Conservation (phyloP, 2,329 filamentous ascomycete genomes). For the Pseudogymnoascus sp. region DNA sequence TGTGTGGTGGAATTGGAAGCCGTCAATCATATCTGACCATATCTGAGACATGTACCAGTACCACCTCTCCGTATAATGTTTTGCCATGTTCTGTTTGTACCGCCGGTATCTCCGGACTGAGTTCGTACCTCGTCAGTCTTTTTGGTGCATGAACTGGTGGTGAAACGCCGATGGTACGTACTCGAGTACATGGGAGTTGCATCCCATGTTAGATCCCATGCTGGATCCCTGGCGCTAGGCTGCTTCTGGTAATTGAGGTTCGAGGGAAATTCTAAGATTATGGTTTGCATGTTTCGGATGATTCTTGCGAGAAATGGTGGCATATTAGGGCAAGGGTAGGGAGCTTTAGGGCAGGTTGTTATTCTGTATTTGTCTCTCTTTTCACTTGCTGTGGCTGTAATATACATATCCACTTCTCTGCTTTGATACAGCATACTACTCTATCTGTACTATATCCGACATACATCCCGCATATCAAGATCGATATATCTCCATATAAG, state of each 20-base stretch:
- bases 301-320: not conserved
- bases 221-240: not conserved
- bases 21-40: not conserved
- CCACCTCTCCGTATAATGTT: not conserved
- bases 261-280: not conserved
- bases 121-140: not conserved
- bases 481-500: not conserved
- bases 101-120: not conserved
- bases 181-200: not conserved
- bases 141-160: not conserved
- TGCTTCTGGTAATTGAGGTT: not conserved
- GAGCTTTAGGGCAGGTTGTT: not conserved
- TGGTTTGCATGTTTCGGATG: not conserved
- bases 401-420: not conserved
- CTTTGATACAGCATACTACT: not conserved
- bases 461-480: not conserved
- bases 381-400: not conserved
- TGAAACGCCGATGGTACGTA: not conserved
- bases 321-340: not conserved
- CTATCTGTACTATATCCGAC: not conserved
- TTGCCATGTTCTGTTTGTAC: not conserved
- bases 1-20: not conserved
- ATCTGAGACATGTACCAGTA: not conserved
- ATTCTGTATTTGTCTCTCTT: not conserved
- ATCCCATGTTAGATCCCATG: not conserved